Base-by-base conservation (phyloP, 2,329 filamentous ascomycete species). In the Aplosporella prunicola region DNA sequence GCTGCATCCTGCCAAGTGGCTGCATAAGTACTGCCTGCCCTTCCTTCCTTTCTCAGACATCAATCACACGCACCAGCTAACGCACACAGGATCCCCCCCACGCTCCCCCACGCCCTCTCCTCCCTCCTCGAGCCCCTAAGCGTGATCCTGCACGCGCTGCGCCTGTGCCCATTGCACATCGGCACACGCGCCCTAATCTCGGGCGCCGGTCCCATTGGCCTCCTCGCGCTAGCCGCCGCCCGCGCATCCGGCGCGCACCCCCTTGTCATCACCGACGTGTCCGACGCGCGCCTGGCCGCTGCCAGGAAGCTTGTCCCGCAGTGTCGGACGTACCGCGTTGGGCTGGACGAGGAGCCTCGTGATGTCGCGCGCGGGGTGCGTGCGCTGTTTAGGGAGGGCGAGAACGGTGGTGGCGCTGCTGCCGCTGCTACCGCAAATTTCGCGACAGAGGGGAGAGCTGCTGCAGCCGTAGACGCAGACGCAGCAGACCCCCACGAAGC, bases 101-200 rank as follows among this genome's bases (percentile, higher is more conserved):
- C 63, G 32, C 57, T 80, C 34, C 68, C 63, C 8, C 80, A 67
- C 49, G 64, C 66, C 10, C 69, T 80, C 47, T 76, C 70, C 5
- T 76, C 78, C 9, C 66, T 82, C 2, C 68, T 82, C 14, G 77
- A 80, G 45, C 78, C 78, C 2, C 62, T 80, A 5, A 74, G 70
- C 13, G 77, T 81, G 5, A 74, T 74, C 3, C 63, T 80, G 47
- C 71, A 77, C 41, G 78, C 69, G n/a, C 67, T 80, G 41, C 61
- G 67, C 20, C 63, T 63, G 1, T 69, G 69, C 1, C 62, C 66
- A 3, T 56, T 80, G 11, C 61, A 60, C 2, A 62, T 80, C 5
- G 76, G 77, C 14, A 65, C 66, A 1, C 68, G 68, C 5, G 68
- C 65, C 1, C 60, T 79, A 0, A 59, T 80, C 29, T 79, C 73